phyloP scores from a whole-genome alignment of 1,284 basidiomycete genomes.

The Filobasidium uniguttulatum region DNA sequence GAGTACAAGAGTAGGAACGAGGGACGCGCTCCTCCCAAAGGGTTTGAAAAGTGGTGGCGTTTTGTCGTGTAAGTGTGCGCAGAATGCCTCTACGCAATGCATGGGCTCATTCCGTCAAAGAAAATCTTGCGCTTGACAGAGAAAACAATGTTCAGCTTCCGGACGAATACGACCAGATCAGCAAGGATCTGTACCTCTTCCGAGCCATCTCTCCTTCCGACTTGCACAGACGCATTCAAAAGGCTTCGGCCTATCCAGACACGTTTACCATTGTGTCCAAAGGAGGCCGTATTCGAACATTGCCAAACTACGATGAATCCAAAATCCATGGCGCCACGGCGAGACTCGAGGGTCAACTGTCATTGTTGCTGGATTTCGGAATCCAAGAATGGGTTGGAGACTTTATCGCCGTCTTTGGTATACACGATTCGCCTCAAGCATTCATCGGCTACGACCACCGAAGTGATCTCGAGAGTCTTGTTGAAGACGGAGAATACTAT shows the following conservation, averaged over 20 bases:
- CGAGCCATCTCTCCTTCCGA: constrained; percentile 42
- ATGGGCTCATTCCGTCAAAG: neutral
- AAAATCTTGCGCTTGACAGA: constrained; percentile 13
- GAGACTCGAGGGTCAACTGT: constrained; percentile 29
- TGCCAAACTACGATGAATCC: constrained; percentile 17
- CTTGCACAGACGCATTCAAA: constrained; percentile 46
- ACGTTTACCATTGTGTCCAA: constrained; percentile 22
- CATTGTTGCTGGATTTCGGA: constrained; percentile 19
- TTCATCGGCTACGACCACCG: constrained; percentile 41
- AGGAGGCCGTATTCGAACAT: constrained; percentile 19
- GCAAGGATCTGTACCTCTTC: constrained; percentile 26
- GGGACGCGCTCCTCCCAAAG: constrained; percentile 40
- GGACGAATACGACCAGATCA: constrained; percentile 36
- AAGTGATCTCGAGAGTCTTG: constrained; percentile 37
- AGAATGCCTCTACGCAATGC: neutral
- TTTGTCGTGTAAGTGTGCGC: constrained; percentile 39
- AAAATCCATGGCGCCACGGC: constrained; percentile 19
- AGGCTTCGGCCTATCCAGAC: constrained; percentile 10
- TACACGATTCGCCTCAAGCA: constrained; percentile 39
- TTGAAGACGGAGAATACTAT: constrained; percentile 31
- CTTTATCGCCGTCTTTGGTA: constrained; percentile 25
- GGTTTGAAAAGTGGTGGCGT: constrained; percentile 48
- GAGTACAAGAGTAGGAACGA: constrained; percentile 41
- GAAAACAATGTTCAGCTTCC: constrained; percentile 41
- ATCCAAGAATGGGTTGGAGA: constrained; percentile 28